Evolutionary conservation across 129 eudicot genomes (phyloP).

Genomic region (Lactuca saligna): DNA sequence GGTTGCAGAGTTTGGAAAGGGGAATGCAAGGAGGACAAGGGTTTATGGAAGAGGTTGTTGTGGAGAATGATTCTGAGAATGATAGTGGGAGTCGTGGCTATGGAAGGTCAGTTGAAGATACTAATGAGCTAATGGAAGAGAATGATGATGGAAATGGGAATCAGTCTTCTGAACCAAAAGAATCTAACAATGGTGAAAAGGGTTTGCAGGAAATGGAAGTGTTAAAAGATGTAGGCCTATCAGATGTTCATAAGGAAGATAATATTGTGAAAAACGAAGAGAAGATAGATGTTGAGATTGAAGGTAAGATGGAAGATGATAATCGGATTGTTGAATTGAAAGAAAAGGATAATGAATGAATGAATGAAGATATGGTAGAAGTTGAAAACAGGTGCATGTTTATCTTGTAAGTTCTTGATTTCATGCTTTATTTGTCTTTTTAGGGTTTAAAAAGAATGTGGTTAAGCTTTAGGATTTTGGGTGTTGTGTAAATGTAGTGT

Average conservation of each 20-base stretch:
- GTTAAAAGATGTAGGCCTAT: not conserved
- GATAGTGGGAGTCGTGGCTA: constrained; percentile 59
- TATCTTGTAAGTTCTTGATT: constrained; percentile 6
- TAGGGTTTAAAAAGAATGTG: not conserved
- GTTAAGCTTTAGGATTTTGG: not conserved
- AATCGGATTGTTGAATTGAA: not conserved
- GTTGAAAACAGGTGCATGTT: not conserved
- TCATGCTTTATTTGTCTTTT: not conserved
- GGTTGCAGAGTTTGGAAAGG: constrained; percentile 66
- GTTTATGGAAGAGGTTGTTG: constrained; percentile 62
- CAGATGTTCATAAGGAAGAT: constrained; percentile 11
- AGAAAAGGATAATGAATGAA: constrained; percentile 1
- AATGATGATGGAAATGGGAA: constrained; percentile 31
- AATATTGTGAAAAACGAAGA: not conserved
- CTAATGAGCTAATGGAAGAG: constrained; percentile 45
- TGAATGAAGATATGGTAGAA: not conserved
- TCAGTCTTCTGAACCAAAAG: constrained; percentile 14
- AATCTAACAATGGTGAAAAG: constrained; percentile 15
- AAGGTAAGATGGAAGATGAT: constrained; percentile 11
- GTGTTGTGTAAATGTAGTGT: constrained; percentile 23
- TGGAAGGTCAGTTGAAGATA: constrained; percentile 38
- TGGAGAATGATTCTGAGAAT: constrained; percentile 66
- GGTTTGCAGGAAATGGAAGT: constrained; percentile 11
- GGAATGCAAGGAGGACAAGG: constrained; percentile 36
- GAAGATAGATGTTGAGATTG: not conserved